Conservation (phyloP, 352 stramenopile species). For the Plasmopara halstedii region DNA sequence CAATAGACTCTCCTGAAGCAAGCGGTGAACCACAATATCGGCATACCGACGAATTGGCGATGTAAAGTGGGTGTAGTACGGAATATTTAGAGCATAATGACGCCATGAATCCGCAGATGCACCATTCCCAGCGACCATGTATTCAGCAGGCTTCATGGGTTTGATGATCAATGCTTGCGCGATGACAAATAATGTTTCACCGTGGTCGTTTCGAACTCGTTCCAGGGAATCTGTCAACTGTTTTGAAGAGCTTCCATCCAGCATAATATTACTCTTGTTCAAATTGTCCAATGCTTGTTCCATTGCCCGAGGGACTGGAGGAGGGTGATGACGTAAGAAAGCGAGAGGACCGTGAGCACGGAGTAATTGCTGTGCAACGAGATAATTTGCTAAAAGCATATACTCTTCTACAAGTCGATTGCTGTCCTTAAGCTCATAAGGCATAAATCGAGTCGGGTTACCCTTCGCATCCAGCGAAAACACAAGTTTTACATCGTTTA, state of each 20-base stretch:
- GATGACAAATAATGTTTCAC: slow-evolving; percentile 78
- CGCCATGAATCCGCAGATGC: slow-evolving; percentile 70
- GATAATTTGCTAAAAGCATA: slow-evolving; percentile 98
- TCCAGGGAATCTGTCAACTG: slow-evolving; percentile 83
- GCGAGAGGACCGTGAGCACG: slow-evolving; percentile 77
- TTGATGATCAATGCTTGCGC: slow-evolving; percentile 91
- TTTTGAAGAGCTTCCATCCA: slow-evolving; percentile 80
- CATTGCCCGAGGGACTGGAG: slow-evolving; percentile 51
- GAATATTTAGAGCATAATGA: slow-evolving; percentile 96
- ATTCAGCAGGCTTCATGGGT: slow-evolving; percentile 93
- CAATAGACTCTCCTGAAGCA: slow-evolving; percentile 49
- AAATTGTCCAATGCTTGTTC: slow-evolving; percentile 37
- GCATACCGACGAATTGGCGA: slow-evolving; percentile 94
- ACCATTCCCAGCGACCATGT: slow-evolving; percentile 81
- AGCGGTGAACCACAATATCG: slow-evolving; percentile 70
- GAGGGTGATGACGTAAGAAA: slow-evolving; percentile 86
- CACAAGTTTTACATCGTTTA: slow-evolving; percentile 91
- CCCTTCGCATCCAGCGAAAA: slow-evolving; percentile 91
- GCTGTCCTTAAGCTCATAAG: slow-evolving; percentile 91
- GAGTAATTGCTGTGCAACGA: slow-evolving; percentile 94
- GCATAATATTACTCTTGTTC: slow-evolving; percentile 49
- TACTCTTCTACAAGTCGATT: slow-evolving; percentile 97
- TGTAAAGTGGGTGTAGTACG: slow-evolving; percentile 99
- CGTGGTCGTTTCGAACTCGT: slow-evolving; percentile 53
- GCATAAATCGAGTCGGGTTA: slow-evolving; percentile 80